These are phyloP conservation scores for Musa itinerans DNA, from an alignment of 176 grass and related monocot genomes.

Conservation along the genomic window DNA sequence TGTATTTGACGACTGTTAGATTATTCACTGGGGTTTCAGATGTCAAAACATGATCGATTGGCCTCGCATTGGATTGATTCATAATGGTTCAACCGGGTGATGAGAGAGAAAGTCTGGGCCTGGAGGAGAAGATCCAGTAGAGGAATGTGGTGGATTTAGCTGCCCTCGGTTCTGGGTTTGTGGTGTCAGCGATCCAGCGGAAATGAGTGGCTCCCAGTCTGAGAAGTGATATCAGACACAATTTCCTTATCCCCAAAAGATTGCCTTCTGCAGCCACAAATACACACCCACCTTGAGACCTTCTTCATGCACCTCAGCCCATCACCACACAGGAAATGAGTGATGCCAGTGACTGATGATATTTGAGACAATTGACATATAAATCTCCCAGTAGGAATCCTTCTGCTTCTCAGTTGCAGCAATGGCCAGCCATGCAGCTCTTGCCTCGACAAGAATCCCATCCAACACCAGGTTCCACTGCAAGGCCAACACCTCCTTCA, in stretches of 20 bases:
- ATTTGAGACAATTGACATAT: background rate
- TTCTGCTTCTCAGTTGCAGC: constrained; percentile 11
- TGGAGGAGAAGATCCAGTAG: no score
- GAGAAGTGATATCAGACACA: background rate
- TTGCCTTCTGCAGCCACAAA: background rate
- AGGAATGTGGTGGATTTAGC: no score
- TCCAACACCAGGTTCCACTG: constrained; percentile 41
- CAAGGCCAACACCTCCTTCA: constrained; percentile 27
- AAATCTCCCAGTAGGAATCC: background rate
- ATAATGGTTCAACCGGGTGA: no score
- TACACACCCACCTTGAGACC: background rate
- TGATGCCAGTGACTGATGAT: background rate
- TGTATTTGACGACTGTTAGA: no score
- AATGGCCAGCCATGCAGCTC: constrained; percentile 89
- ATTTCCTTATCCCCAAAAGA: background rate
- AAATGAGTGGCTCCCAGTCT: constrained; percentile 3
- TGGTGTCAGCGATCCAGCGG: no score
- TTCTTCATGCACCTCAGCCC: background rate
- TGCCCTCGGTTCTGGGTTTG: no score
- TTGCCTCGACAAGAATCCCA: constrained; percentile 62
- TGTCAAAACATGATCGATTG: no score
- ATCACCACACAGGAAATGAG: background rate
- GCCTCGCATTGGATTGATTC: no score
- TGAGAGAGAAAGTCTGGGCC: no score
- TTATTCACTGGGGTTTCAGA: no score